Base-by-base conservation (phyloP, 495 filamentous ascomycete species). In the Aspergillus funiculosus region DNA sequence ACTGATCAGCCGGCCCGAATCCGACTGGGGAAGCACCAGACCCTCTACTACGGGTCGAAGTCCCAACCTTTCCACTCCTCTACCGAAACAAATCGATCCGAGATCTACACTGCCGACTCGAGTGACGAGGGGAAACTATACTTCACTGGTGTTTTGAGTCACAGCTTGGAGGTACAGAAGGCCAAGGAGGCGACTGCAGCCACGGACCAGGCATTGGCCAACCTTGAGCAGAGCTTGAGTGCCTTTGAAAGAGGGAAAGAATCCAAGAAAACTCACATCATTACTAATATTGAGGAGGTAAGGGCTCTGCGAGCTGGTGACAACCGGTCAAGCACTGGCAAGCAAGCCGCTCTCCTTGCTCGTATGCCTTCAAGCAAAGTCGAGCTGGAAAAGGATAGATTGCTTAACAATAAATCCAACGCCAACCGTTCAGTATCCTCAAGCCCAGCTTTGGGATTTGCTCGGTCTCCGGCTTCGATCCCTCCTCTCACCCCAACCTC, bases 371-470 rank as follows among this genome's bases (percentile, higher is more conserved):
- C 61, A 11, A 62, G 55, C 43, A 68, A 64, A 51, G 57, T 59
- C 10, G 67, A 69, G 60, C 49, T 65, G 58, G 63, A 73, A 52
- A 72, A 73, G 48, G 72, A 69, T 50, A 66, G 66, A 11, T 54
- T 69, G 19, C 56, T 77, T 41, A 62, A 65, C 25, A 66, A 39
- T 20, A 48, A 48, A 29, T n/a, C 29, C 39, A 63, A 68, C 39
- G 60, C 67, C 28, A 70, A 72, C 29, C 77, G 79, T 42, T 85
- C 85, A 6, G 67, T 81, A 26, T 76, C 83, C 14, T 63, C 76
- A 5, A 86, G 82, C 53, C 85, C 85, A 14, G 73, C 76, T 13
- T 56, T 87, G 67, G 57, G 74, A 55, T 27, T 80, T 62, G 19
- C 72, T 65, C 44, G 59, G 58, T 58, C 69, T 28, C 71, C 71